These are phyloP conservation scores for Castanopsis chinensis DNA, from an alignment of 306 rosid species.

Conservation along the genomic window DNA sequence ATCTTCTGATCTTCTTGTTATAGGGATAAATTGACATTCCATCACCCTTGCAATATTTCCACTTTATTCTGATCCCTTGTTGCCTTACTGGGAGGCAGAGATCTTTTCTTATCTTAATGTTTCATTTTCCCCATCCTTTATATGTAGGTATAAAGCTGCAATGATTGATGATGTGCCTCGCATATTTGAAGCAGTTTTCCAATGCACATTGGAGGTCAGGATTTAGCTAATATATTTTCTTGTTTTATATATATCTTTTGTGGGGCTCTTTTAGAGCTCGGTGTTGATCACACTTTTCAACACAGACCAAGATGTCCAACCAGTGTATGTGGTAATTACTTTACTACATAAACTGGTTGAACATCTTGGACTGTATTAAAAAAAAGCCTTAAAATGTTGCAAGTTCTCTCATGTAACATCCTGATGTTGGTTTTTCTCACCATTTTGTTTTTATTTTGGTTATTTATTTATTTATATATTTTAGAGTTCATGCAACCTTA, in stretches of 20 bases:
- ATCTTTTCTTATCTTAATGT: background rate
- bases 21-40: background rate
- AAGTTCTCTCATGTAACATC: background rate
- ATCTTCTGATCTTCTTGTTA: background rate
- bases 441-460: too few relatives aligned
- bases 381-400: background rate
- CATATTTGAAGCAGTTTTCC: slow-evolving; percentile 97
- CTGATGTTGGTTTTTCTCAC: background rate
- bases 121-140: background rate
- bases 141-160: slow-evolving; percentile 73
- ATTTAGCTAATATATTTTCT: background rate
- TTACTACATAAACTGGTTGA: too few relatives aligned
- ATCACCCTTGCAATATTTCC: background rate
- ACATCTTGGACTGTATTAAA: too few relatives aligned
- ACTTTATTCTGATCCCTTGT: background rate
- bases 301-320: background rate
- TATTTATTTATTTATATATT: background rate
- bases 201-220: slow-evolving; percentile 94
- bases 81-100: background rate
- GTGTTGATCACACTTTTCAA: background rate
- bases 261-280: background rate
- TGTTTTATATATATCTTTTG: background rate
- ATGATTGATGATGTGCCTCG: slow-evolving; percentile 96
- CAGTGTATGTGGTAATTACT: background rate
- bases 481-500: background rate